These are phyloP conservation scores for Sarocladiaceae sp. DNA, from an alignment of 2,329 filamentous ascomycete genomes.

Conservation along the genomic window DNA sequence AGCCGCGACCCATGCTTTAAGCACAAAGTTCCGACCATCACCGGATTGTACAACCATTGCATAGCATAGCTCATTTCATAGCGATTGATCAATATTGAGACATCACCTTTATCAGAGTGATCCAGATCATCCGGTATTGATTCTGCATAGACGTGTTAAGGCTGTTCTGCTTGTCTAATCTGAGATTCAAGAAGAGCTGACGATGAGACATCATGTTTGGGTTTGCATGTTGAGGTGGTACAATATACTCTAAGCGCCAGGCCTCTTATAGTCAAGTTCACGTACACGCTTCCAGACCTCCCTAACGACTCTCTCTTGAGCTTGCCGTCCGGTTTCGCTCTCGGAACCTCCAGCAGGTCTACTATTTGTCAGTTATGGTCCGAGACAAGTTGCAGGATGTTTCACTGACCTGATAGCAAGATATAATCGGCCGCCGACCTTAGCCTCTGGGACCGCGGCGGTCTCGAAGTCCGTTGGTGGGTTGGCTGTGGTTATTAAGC, in stretches of 20 bases:
- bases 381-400: background rate
- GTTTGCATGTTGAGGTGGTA: no score
- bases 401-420: constrained; percentile 57
- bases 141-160: no score
- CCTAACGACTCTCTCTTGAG: constrained; percentile 65
- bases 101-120: no score
- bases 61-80: no score
- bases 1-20: constrained; percentile 1
- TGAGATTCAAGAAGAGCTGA: no score
- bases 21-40: no score
- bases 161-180: no score
- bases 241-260: constrained; percentile 52
- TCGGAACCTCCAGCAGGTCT: constrained; percentile 61
- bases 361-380: background rate
- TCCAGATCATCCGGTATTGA: no score
- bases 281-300: constrained; percentile 70
- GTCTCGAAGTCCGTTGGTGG: constrained; percentile 56
- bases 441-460: constrained; percentile 53
- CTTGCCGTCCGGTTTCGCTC: constrained; percentile 59
- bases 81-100: no score
- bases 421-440: constrained; percentile 65
- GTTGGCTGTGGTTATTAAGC: constrained; percentile 69
- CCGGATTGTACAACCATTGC: no score
- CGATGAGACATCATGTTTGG: no score
- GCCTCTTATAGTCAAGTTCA: constrained; percentile 62